These are phyloP conservation scores for Cajanus cajan DNA, from an alignment of 306 rosid genomes.

Conservation along the genomic window DNA sequence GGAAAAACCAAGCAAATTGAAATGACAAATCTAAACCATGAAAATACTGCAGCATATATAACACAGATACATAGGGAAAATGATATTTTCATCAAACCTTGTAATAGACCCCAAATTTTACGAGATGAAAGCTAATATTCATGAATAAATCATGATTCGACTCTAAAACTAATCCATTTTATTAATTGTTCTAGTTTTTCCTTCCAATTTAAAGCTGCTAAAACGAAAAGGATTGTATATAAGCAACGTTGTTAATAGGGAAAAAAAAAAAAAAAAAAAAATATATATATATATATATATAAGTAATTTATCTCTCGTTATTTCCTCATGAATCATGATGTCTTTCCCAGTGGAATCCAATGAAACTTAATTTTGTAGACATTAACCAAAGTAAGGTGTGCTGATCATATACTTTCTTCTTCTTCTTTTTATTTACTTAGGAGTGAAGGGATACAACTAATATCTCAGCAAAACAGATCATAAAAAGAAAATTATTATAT, in stretches of 20 bases:
- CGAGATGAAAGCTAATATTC: too few species aligned
- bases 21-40: constrained; percentile 10
- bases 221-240: too few species aligned
- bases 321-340: constrained; percentile 6
- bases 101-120: too few species aligned
- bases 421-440: neutral
- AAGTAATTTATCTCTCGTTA: neutral
- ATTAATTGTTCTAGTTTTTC: too few species aligned
- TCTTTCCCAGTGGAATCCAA: constrained; percentile 48
- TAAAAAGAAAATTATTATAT: neutral
- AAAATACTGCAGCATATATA: constrained; percentile 8
- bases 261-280: neutral
- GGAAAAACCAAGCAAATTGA: neutral
- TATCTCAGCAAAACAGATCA: neutral
- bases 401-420: neutral
- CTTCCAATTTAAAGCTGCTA: too few species aligned
- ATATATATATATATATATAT: too few species aligned
- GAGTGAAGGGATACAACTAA: neutral
- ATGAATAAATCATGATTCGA: too few species aligned
- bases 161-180: too few species aligned
- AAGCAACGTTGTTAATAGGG: too few species aligned
- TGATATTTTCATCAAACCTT: too few species aligned
- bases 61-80: too few species aligned
- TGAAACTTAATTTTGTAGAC: constrained; percentile 39
- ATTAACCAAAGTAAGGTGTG: neutral